Evolutionary conservation across 2,329 filamentous ascomycete species (phyloP).

Genomic region (Fusarium robinianum): DNA sequence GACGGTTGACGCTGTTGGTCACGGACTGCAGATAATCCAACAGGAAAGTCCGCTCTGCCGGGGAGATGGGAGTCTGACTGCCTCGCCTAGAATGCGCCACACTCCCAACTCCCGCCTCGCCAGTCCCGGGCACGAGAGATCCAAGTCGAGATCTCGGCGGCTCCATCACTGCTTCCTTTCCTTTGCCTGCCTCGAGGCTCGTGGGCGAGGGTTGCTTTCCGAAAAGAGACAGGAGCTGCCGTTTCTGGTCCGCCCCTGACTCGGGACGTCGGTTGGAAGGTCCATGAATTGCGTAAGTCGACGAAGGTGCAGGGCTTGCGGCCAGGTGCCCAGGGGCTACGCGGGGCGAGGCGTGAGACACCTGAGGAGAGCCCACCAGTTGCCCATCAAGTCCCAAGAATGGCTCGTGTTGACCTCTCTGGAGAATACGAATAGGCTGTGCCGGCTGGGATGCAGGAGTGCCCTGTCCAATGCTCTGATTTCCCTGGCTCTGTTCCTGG

Average conservation of each 20-base stretch:
- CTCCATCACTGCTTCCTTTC: conserved; percentile 32
- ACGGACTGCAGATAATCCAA: conserved; percentile 71
- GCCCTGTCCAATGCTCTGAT: conserved; percentile 13
- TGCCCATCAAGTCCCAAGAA: conserved; percentile 22
- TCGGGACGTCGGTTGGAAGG: conserved; percentile 25
- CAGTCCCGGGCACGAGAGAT: conserved; percentile 50
- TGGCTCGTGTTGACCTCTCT: conserved; percentile 41
- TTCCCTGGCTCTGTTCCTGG: conserved; percentile 10
- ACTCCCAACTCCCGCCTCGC: conserved; percentile 34
- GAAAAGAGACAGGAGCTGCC: conserved; percentile 64
- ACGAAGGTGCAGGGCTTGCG: conserved; percentile 24
- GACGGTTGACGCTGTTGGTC: conserved; percentile 47
- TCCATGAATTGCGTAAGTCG: conserved; percentile 25
- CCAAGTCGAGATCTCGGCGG: conserved; percentile 45
- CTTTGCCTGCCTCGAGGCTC: conserved; percentile 31
- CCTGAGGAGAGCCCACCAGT: conserved; percentile 24
- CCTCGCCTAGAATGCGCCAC: conserved; percentile 47
- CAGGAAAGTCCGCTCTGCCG: conserved; percentile 76
- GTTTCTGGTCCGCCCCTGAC: conserved; percentile 41
- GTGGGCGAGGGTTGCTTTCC: conserved; percentile 47
- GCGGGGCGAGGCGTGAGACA: conserved; percentile 32
- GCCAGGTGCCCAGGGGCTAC: conserved; percentile 25
- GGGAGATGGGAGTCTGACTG: conserved; percentile 62
- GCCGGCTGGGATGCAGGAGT: conserved; percentile 17
- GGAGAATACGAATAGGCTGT: conserved; percentile 43